These are phyloP conservation scores for Stagonosporopsis rhizophila DNA, from an alignment of 2,329 filamentous ascomycete species.

Conservation along the genomic window DNA sequence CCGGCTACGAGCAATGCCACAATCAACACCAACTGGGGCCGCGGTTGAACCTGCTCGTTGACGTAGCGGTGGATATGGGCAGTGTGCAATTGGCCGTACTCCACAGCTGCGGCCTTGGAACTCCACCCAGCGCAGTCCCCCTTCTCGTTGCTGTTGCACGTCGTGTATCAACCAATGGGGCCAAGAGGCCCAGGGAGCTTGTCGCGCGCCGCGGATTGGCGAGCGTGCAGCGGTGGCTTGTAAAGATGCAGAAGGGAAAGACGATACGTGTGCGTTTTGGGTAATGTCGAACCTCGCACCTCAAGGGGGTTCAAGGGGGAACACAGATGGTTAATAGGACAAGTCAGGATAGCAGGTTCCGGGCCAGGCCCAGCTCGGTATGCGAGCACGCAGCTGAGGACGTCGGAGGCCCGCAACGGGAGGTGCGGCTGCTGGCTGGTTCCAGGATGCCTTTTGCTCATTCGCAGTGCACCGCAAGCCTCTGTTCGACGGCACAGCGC, in stretches of 20 bases:
- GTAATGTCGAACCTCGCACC: conserved; percentile 5
- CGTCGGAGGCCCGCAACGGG: conserved; percentile 22
- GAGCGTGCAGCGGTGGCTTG: conserved; percentile 18
- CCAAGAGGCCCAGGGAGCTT: conserved; percentile 32
- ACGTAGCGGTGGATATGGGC: conserved; percentile 10
- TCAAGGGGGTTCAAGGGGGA: background rate
- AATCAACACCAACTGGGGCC: conserved; percentile 1
- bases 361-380: conserved; percentile 30
- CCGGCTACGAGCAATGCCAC: conserved; percentile 9
- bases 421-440: conserved; percentile 5
- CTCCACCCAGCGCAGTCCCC: conserved; percentile 8
- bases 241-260: conserved; percentile 2
- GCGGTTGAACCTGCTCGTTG: conserved; percentile 10
- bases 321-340: conserved; percentile 3
- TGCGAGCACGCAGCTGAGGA: conserved; percentile 26
- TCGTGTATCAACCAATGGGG: conserved; percentile 11
- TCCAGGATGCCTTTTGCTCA: conserved; percentile 1
- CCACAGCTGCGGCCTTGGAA: conserved; percentile 7
- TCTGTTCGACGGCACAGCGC: conserved; percentile 10
- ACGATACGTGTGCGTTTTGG: conserved; percentile 7
- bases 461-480: conserved; percentile 1
- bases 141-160: conserved; percentile 8
- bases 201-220: conserved; percentile 29
- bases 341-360: conserved; percentile 11
- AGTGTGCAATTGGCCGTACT: conserved; percentile 12